These are phyloP conservation scores for Tetrapisispora pingtungensis DNA, from an alignment of 805 yeast genomes.

Conservation along the genomic window DNA sequence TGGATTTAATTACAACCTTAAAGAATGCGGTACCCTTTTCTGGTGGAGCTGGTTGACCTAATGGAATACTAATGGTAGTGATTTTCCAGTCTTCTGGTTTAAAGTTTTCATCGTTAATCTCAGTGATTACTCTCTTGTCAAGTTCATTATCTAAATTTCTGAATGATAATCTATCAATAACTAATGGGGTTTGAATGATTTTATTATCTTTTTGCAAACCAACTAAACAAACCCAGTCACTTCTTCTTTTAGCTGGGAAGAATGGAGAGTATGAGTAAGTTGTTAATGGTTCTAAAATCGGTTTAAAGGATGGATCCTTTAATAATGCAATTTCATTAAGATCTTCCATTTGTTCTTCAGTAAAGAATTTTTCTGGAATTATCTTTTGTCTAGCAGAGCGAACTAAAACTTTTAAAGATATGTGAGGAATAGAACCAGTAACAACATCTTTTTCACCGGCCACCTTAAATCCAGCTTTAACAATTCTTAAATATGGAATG, in stretches of 20 bases:
- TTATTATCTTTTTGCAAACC: slow-evolving; percentile 70
- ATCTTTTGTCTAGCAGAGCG: slow-evolving; percentile 63
- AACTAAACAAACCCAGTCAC: slow-evolving; percentile 60
- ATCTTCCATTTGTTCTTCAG: slow-evolving; percentile 34
- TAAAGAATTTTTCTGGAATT: slow-evolving; percentile 32
- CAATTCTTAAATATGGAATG: slow-evolving; percentile 58
- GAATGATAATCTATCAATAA: slow-evolving; percentile 21
- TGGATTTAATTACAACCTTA: slow-evolving; percentile 58
- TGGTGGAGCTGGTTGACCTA: slow-evolving; percentile 71
- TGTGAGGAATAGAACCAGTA: slow-evolving; percentile 63
- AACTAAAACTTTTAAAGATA: slow-evolving; percentile 64
- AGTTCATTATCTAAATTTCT: slow-evolving; percentile 21
- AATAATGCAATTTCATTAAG: slow-evolving; percentile 54
- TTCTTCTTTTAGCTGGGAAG: slow-evolving; percentile 50
- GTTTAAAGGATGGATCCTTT: slow-evolving; percentile 60
- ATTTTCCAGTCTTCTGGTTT: slow-evolving; percentile 36
- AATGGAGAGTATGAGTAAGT: slow-evolving; percentile 63
- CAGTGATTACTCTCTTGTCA: slow-evolving; percentile 23
- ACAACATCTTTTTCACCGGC: slow-evolving; percentile 74
- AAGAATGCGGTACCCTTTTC: slow-evolving; percentile 55
- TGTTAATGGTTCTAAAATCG: slow-evolving; percentile 57
- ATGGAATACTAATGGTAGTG: slow-evolving; percentile 67
- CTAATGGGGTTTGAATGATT: slow-evolving; percentile 55
- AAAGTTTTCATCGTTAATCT: slow-evolving; percentile 26
- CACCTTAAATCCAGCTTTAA: slow-evolving; percentile 67